Conservation (phyloP, 345 rosid genomes). For the Litchi chinensis region DNA sequence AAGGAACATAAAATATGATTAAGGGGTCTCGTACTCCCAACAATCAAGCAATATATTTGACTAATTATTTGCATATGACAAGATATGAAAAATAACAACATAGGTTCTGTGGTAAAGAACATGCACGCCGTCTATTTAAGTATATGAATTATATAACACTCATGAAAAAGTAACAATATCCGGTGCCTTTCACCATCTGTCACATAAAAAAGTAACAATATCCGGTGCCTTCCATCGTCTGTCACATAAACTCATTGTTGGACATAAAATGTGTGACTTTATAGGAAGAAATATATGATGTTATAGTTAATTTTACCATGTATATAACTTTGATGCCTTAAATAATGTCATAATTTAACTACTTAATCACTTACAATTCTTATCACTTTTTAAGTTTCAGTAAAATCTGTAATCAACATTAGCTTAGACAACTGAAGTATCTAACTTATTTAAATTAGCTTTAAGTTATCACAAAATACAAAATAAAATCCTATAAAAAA, state of each 20-base stretch:
- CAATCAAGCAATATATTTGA: not conserved
- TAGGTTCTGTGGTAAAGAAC: not conserved
- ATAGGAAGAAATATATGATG: not conserved
- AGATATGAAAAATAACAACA: not conserved
- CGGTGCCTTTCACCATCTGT: too few species aligned
- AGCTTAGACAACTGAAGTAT: not conserved
- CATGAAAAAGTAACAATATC: too few species aligned
- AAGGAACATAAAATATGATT: conserved; percentile 12
- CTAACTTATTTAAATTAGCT: not conserved
- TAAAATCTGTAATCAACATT: not conserved
- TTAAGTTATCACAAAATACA: too few species aligned
- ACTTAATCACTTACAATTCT: not conserved
- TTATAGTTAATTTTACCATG: not conserved
- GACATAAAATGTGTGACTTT: too few species aligned
- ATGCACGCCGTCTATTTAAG: not conserved
- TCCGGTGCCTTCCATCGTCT: not conserved
- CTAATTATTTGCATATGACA: not conserved
- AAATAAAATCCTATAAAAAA: not conserved
- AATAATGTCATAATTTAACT: not conserved
- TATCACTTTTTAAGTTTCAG: not conserved
- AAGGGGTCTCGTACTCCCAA: not conserved
- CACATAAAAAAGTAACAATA: not conserved
- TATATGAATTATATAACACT: not conserved
- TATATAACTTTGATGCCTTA: not conserved
- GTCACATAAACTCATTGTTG: not conserved